These are phyloP conservation scores for Aphanomyces stellatus DNA, from an alignment of 352 stramenopile genomes.

Conservation along the genomic window DNA sequence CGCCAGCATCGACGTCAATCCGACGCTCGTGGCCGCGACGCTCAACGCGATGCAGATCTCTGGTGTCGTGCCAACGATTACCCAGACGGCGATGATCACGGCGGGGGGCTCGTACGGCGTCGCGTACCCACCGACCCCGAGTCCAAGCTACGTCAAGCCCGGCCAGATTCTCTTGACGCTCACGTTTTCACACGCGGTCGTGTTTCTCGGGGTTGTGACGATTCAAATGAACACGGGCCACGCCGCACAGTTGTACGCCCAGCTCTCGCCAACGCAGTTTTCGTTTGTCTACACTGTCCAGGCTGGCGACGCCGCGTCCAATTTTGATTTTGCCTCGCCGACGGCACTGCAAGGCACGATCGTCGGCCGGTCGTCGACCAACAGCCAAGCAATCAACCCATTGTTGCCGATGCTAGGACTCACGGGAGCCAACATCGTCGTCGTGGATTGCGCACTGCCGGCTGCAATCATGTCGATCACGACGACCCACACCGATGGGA, in stretches of 20 bases:
- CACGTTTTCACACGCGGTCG: constrained; percentile 47
- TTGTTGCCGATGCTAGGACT: constrained; percentile 33
- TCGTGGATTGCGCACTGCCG: constrained; percentile 45
- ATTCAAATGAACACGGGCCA: constrained; percentile 52
- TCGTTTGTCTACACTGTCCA: constrained; percentile 62
- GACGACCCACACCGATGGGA: constrained; percentile 36
- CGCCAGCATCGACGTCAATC: constrained; percentile 28
- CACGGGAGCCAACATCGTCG: constrained; percentile 26
- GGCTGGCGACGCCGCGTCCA: constrained; percentile 39
- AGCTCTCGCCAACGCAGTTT: constrained; percentile 37
- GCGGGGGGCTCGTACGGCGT: constrained; percentile 48
- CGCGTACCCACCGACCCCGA: constrained; percentile 40
- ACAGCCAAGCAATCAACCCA: constrained; percentile 23
- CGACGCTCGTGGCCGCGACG: constrained; percentile 27
- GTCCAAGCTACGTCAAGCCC: constrained; percentile 37
- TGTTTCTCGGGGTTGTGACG: constrained; percentile 34
- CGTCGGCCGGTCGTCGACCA: constrained; percentile 42
- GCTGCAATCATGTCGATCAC: constrained; percentile 53
- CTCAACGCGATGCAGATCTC: constrained; percentile 37
- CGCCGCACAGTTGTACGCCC: constrained; percentile 33
- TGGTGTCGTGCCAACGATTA: constrained; percentile 33
- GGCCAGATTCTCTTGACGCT: constrained; percentile 64
- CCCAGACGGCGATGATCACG: constrained; percentile 39
- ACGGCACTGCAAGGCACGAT: constrained; percentile 31
- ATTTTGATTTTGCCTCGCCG: constrained; percentile 42